phyloP scores from a whole-genome alignment of 108 stramenopile genomes.

The Seminavis robusta region DNA sequence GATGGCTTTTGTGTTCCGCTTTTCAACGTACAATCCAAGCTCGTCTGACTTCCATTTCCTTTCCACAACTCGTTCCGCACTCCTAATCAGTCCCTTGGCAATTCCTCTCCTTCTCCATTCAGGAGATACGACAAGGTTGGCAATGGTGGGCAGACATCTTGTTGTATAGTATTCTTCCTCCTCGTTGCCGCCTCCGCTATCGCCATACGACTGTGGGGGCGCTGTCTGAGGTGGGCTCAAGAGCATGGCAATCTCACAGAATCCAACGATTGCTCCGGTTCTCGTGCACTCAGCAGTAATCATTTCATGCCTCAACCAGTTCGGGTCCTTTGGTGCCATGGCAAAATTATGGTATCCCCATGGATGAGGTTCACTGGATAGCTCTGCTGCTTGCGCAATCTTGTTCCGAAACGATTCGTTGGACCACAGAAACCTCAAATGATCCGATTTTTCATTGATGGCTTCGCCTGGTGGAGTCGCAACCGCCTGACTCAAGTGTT shows the following conservation, averaged over 20 bases:
- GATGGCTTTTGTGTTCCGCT: constrained; percentile 51
- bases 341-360: constrained; percentile 68
- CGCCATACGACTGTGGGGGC: neutral
- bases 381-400: constrained; percentile 35
- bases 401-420: constrained; percentile 52
- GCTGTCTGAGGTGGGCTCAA: constrained; percentile 10
- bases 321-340: constrained; percentile 30
- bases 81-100: constrained; percentile 43
- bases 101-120: constrained; percentile 58
- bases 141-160: constrained; percentile 44
- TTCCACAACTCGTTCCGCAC: constrained; percentile 39
- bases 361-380: constrained; percentile 48
- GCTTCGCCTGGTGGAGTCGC: neutral
- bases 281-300: constrained; percentile 49
- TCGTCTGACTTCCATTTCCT: constrained; percentile 26
- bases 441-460: constrained; percentile 7
- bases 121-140: constrained; percentile 56
- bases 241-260: constrained; percentile 75
- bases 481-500: too few species aligned
- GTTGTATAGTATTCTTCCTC: neutral
- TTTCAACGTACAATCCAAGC: constrained; percentile 64
- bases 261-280: constrained; percentile 52
- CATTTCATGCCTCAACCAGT: constrained; percentile 64
- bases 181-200: neutral
- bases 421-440: constrained; percentile 36